Evolutionary conservation across 108 stramenopile species (phyloP).

Genomic region (Stephanodiscus triporus): DNA sequence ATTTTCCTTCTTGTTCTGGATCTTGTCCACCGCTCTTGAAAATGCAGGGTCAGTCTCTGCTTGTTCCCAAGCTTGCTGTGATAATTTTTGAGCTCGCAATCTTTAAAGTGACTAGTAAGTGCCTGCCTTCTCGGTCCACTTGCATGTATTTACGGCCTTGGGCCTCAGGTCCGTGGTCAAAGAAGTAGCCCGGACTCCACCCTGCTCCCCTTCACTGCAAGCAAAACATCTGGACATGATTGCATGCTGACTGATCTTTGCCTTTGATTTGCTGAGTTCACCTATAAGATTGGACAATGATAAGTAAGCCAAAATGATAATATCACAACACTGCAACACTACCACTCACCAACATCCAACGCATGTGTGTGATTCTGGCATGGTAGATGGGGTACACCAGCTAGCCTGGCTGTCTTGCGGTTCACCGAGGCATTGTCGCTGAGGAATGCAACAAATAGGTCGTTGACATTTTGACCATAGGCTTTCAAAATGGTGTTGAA

Average conservation of each 20-base stretch:
- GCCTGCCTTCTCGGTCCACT: neutral
- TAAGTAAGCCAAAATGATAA: too few relatives aligned
- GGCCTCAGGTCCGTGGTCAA: neutral
- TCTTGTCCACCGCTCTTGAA: neutral
- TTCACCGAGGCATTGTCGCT: constrained; percentile 5
- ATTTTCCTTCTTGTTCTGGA: neutral
- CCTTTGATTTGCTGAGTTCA: too few relatives aligned
- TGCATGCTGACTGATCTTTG: too few relatives aligned
- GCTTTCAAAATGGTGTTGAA: neutral
- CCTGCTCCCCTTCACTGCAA: neutral
- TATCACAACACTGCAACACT: neutral
- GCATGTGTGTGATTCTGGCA: neutral
- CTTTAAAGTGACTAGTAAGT: neutral
- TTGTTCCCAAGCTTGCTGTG: neutral
- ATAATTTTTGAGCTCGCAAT: neutral
- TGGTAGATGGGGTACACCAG: neutral
- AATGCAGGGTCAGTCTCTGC: neutral
- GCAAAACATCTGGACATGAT: neutral
- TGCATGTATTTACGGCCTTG: neutral
- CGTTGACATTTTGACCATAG: neutral
- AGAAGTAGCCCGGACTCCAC: neutral
- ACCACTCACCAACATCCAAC: constrained; percentile 1
- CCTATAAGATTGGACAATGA: too few relatives aligned
- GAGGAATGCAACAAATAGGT: neutral
- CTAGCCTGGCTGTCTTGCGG: neutral